Conservation (phyloP, 768 basidiomycete species). For the Naganishia vaughanmartiniae region DNA sequence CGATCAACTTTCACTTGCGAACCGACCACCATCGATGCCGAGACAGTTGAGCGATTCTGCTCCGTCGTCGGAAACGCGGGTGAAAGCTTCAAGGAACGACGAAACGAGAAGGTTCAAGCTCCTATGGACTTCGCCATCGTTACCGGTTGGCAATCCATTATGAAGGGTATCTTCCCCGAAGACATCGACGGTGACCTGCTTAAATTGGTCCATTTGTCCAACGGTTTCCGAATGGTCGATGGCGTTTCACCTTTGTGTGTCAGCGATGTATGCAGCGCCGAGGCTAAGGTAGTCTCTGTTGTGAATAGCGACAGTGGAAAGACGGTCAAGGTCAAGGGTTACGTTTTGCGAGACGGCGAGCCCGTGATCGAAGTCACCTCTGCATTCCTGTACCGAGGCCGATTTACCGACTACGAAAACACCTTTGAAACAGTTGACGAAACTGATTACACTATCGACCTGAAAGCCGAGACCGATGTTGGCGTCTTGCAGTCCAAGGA, state of each 20-base stretch:
- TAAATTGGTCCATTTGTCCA: slow-evolving; percentile 94
- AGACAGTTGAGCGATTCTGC: slow-evolving; percentile 75
- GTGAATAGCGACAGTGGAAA: slow-evolving; percentile 88
- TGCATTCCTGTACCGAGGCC: slow-evolving; percentile 93
- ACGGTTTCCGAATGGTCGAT: slow-evolving; percentile 86
- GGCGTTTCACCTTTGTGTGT: slow-evolving; percentile 72
- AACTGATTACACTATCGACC: slow-evolving; percentile 75
- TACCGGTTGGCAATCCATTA: slow-evolving; percentile 99
- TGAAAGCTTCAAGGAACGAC: slow-evolving; percentile 78
- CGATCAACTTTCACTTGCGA: slow-evolving; percentile 81
- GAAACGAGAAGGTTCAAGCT: slow-evolving; percentile 69
- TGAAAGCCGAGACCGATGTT: slow-evolving; percentile 73
- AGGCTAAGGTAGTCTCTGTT: slow-evolving; percentile 83
- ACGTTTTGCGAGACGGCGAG: slow-evolving; percentile 70
- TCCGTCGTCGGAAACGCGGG: slow-evolving; percentile 88
- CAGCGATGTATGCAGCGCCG: slow-evolving; percentile 85
- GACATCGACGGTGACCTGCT: slow-evolving; percentile 89
- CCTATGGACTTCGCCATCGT: slow-evolving; percentile 99
- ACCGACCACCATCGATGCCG: slow-evolving; percentile 73
- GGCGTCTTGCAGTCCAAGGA: slow-evolving; percentile 92
- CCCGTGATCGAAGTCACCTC: slow-evolving; percentile 91
- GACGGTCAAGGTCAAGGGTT: slow-evolving; percentile 62
- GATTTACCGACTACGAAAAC: slow-evolving; percentile 88
- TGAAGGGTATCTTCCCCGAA: slow-evolving; percentile 93
- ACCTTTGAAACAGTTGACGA: slow-evolving; percentile 92